A percentile compares a stretch with the other conserved stretches of the same genome.
Conservation (phyloP, 2,329 filamentous ascomycete species). For the Chaetomium globosum region DNA sequence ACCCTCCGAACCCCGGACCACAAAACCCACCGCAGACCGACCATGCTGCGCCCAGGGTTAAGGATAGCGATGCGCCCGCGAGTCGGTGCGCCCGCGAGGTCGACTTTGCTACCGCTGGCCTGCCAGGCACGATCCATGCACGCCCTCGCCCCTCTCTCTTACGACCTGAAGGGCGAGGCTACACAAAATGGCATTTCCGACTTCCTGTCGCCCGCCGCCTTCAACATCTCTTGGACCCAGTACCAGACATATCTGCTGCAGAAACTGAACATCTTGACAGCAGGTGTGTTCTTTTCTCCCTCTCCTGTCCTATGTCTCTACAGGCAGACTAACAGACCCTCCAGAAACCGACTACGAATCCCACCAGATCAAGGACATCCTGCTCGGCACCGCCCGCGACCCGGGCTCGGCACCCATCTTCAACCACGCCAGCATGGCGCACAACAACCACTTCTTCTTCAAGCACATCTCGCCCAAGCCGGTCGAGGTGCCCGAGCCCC, state of each 20-base stretch:
- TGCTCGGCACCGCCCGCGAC: slow-evolving; percentile 76
- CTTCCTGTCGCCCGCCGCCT: slow-evolving; percentile 70
- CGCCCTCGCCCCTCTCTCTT: slow-evolving; percentile 39
- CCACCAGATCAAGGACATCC: slow-evolving; percentile 65
- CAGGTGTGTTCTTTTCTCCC: slow-evolving; percentile 57
- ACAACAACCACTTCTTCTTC: slow-evolving; percentile 90
- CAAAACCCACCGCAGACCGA: slow-evolving; percentile 29
- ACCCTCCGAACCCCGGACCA: slow-evolving; percentile 4
- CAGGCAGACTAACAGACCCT: slow-evolving; percentile 26
- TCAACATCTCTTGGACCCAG: slow-evolving; percentile 76
- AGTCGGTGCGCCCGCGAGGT: slow-evolving; percentile 20
- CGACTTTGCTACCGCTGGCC: slow-evolving; percentile 33
- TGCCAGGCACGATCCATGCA: slow-evolving; percentile 47
- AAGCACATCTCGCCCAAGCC: slow-evolving; percentile 49
- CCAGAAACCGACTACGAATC: slow-evolving; percentile 67
- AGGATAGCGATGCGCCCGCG: slow-evolving; percentile 51
- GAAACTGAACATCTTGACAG: slow-evolving; percentile 73
- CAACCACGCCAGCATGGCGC: slow-evolving; percentile 95
- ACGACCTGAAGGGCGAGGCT: slow-evolving; percentile 45
- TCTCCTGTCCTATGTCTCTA: not conserved
- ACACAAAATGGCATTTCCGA: slow-evolving; percentile 60
- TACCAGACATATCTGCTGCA: slow-evolving; percentile 76
- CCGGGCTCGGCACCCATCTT: slow-evolving; percentile 77
- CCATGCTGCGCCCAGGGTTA: slow-evolving; percentile 59
- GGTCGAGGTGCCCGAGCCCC: slow-evolving; percentile 54